phyloP scores from a whole-genome alignment of 176 grass and related monocot genomes.

The Echinochloa phyllopogon region DNA sequence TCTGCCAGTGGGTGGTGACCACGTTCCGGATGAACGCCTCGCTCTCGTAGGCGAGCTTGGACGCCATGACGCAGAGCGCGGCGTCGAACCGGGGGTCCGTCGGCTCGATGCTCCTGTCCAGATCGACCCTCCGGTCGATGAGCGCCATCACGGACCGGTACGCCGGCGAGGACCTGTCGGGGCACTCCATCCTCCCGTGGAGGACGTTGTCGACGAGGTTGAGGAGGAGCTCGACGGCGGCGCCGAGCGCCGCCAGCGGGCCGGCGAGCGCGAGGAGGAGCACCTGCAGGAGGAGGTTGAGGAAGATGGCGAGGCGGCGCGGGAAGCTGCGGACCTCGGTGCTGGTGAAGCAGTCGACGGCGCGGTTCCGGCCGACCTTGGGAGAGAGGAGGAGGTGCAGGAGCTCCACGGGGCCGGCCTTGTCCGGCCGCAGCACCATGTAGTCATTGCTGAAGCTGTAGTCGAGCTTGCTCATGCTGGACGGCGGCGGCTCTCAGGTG shows the following conservation, averaged over 20 bases:
- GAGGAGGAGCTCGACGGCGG: constrained; percentile 44
- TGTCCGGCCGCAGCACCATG: constrained; percentile 66
- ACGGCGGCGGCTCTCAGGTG: not conserved
- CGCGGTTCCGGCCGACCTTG: constrained; percentile 53
- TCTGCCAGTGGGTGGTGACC: constrained; percentile 52
- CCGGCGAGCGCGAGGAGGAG: constrained; percentile 33
- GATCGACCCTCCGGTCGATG: constrained; percentile 51
- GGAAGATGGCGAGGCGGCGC: constrained; percentile 46
- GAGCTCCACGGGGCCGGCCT: constrained; percentile 47
- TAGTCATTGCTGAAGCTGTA: constrained; percentile 67
- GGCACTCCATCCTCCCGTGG: constrained; percentile 47
- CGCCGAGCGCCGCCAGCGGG: constrained; percentile 39
- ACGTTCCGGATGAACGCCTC: constrained; percentile 55
- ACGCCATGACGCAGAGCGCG: constrained; percentile 63
- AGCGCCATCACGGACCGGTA: constrained; percentile 52
- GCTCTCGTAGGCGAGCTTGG: constrained; percentile 74
- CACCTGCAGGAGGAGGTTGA: constrained; percentile 55
- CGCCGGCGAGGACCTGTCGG: constrained; percentile 42
- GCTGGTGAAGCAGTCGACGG: constrained; percentile 51
- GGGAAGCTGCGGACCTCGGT: constrained; percentile 48
- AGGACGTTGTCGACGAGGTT: constrained; percentile 50
- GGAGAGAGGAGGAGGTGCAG: constrained; percentile 58
- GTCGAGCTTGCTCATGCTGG: constrained; percentile 57
- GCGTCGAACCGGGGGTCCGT: constrained; percentile 49
- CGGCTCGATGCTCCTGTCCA: constrained; percentile 47